phyloP scores from a whole-genome alignment of 139 green algal species.

The Closterium sp. region DNA sequence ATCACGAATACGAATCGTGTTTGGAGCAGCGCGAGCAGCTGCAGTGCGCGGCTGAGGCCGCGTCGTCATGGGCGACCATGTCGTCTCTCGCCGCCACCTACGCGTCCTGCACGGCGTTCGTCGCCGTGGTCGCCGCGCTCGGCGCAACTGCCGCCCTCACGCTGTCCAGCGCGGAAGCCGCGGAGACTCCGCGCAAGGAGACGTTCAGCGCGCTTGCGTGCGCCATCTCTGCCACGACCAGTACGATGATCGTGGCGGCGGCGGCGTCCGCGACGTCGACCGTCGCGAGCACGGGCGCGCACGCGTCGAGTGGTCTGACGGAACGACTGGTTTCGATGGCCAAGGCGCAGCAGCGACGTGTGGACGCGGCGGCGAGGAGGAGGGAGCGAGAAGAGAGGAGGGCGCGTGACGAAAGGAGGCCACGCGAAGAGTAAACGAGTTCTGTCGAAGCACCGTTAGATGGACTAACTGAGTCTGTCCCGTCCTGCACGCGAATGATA shows the following conservation, averaged over 20 bases:
- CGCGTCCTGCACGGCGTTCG: neutral
- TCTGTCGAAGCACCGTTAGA: too few relatives aligned
- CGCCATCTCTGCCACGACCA: neutral
- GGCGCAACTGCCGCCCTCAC: neutral
- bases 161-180: neutral
- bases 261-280: neutral
- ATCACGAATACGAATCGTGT: neutral
- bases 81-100: neutral
- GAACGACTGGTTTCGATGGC: neutral
- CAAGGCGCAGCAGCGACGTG: neutral
- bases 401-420: too few relatives aligned
- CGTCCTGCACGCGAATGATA: too few relatives aligned
- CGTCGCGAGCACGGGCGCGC: neutral
- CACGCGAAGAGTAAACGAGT: too few relatives aligned
- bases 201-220: neutral
- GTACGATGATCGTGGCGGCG: neutral
- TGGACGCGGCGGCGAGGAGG: neutral
- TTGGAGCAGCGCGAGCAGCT: neutral
- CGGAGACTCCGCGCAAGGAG: neutral
- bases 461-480: too few relatives aligned
- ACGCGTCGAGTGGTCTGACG: neutral
- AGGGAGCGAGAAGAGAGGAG: neutral
- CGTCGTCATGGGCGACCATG: neutral
- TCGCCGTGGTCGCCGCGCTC: neutral
- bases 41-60: neutral